phyloP scores from a whole-genome alignment of 2,329 filamentous ascomycete genomes.

The Fusarium odoratissimum region DNA sequence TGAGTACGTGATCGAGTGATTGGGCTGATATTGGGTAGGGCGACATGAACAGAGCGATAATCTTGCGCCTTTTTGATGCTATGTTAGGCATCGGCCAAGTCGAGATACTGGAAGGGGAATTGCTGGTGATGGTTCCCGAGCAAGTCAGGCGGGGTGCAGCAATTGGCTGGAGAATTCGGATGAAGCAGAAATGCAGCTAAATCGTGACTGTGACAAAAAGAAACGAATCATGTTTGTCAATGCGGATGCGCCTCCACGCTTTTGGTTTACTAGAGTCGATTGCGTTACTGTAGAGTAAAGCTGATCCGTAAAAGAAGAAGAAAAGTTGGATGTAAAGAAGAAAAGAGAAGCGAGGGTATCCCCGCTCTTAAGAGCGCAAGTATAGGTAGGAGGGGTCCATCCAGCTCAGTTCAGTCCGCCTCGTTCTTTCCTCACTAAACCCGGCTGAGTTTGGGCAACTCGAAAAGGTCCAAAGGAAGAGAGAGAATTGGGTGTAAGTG shows the following conservation, averaged over 20 bases:
- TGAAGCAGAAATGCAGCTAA: conserved; percentile 8
- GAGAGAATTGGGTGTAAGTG: not conserved
- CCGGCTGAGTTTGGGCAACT: conserved; percentile 6
- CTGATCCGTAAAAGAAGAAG: not conserved
- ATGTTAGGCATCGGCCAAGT: conserved; percentile 10
- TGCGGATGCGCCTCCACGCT: not conserved
- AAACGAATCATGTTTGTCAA: conserved; percentile 1
- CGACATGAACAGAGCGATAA: conserved; percentile 19
- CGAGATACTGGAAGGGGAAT: not conserved
- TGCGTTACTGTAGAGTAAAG: not conserved
- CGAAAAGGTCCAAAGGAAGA: conserved; percentile 1
- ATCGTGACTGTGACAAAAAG: conserved; percentile 17
- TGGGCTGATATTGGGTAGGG: conserved; percentile 36
- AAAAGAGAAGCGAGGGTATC: conserved; percentile 18
- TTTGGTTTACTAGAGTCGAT: conserved; percentile 3
- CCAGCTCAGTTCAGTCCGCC: conserved; percentile 8
- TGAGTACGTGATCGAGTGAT: conserved; percentile 5
- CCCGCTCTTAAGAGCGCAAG: conserved; percentile 17
- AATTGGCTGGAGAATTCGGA: conserved; percentile 6
- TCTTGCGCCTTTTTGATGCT: not conserved
- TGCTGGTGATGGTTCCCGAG: conserved; percentile 4
- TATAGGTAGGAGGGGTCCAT: conserved; percentile 29
- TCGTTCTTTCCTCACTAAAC: conserved; percentile 10
- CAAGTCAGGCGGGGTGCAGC: not conserved
- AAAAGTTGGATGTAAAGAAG: conserved; percentile 26